Evolutionary conservation across 2,329 filamentous ascomycete genomes (phyloP).

Genomic region (Tolypocladium cylindrosporum): DNA sequence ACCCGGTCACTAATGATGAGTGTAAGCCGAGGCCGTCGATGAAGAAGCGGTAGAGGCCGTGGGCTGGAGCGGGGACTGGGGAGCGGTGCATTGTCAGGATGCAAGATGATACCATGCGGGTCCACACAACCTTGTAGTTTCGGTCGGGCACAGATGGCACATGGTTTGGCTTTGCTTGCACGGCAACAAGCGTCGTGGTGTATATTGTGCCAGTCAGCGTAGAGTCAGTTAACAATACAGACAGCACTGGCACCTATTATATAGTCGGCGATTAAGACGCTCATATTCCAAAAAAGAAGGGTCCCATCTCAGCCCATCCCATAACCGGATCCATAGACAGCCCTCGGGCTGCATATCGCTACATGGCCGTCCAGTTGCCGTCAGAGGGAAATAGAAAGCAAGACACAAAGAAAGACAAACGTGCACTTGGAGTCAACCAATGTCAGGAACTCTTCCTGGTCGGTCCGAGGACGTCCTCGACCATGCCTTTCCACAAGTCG

Average conservation of each 20-base stretch:
- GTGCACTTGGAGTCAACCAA: neutral
- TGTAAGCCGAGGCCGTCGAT: slow-evolving; percentile 51
- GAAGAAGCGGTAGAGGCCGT: slow-evolving; percentile 43
- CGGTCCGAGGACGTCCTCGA: slow-evolving; percentile 34
- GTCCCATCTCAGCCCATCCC: neutral
- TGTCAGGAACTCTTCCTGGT: slow-evolving; percentile 9
- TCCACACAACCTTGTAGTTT: neutral
- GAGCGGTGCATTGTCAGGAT: neutral
- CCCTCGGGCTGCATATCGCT: neutral
- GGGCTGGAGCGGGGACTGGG: neutral
- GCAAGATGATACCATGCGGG: neutral
- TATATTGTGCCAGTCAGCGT: neutral
- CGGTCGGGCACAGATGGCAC: neutral
- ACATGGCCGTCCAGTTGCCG: neutral
- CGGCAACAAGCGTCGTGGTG: neutral
- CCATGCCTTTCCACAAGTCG: slow-evolving; percentile 46
- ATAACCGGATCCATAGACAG: neutral
- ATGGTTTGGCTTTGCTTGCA: neutral
- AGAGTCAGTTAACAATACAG: neutral
- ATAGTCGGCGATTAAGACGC: neutral
- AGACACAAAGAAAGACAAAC: neutral
- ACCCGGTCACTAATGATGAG: slow-evolving; percentile 57
- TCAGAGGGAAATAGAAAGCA: neutral
- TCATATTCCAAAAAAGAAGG: neutral
- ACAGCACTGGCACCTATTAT: neutral